These are phyloP conservation scores for Hevea brasiliensis DNA, from an alignment of 345 rosid species.

Conservation along the genomic window DNA sequence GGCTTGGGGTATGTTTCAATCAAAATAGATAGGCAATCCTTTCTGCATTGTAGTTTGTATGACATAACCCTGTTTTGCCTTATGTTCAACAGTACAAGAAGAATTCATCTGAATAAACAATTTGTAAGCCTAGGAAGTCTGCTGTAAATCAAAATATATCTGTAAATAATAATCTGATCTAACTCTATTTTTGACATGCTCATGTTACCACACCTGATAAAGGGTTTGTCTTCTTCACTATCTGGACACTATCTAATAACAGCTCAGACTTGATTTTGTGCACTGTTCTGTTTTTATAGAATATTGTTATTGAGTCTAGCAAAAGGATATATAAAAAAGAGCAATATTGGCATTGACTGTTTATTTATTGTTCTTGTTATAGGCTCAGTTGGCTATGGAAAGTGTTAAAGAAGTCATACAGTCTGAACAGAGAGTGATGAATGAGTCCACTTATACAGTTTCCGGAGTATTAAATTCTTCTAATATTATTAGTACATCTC, in stretches of 20 bases:
- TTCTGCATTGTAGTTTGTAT: background rate
- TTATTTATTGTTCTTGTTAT: constrained; percentile 19
- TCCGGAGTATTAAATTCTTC: constrained; percentile 67
- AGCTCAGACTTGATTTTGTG: background rate
- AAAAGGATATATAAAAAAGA: background rate
- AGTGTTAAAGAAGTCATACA: constrained; percentile 51
- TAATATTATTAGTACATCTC: constrained; percentile 49
- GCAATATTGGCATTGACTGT: background rate
- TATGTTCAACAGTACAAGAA: background rate
- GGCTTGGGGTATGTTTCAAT: background rate
- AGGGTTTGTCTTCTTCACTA: background rate
- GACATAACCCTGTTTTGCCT: background rate
- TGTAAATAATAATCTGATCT: background rate
- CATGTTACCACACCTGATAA: background rate
- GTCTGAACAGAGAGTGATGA: constrained; percentile 46
- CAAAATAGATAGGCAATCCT: background rate
- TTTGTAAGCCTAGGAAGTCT: background rate
- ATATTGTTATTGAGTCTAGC: background rate
- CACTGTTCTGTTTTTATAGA: constrained; percentile 1
- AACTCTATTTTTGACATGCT: background rate
- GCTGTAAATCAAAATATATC: background rate
- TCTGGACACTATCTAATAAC: background rate
- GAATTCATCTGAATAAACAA: background rate
- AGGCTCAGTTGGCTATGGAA: constrained; percentile 44
- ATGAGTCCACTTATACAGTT: constrained; percentile 52